phyloP scores from a whole-genome alignment of 352 stramenopile species.

The Phytophthora cajani region DNA sequence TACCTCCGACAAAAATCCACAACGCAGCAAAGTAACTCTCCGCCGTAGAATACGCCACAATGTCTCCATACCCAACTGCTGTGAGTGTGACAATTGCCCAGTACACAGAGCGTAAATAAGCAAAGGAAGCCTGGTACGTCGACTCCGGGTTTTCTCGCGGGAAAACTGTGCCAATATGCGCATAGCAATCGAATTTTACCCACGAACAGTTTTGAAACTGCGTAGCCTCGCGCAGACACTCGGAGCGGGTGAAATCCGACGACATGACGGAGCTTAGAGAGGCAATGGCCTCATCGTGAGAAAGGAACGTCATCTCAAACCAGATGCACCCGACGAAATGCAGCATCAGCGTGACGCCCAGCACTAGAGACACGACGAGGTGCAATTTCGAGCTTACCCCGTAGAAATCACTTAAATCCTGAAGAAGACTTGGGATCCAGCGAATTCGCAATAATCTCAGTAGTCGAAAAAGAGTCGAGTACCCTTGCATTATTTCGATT shows the following conservation, averaged over 20 bases:
- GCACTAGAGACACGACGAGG: constrained; percentile 43
- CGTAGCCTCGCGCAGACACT: constrained; percentile 46
- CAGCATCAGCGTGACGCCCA: constrained; percentile 59
- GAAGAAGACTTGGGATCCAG: constrained; percentile 41
- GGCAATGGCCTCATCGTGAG: neutral
- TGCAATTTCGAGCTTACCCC: constrained; percentile 61
- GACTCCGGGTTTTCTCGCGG: constrained; percentile 24
- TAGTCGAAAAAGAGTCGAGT: constrained; percentile 54
- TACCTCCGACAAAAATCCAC: constrained; percentile 65
- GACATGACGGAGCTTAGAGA: neutral
- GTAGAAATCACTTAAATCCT: constrained; percentile 60
- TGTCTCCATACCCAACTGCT: constrained; percentile 58
- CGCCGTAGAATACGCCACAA: constrained; percentile 42
- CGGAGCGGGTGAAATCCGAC: constrained; percentile 24
- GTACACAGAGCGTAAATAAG: constrained; percentile 69
- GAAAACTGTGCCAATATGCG: constrained; percentile 51
- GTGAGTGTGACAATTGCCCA: constrained; percentile 72
- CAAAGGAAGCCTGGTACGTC: constrained; percentile 54
- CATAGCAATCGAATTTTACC: constrained; percentile 66
- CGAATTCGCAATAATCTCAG: constrained; percentile 54
- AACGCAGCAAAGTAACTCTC: constrained; percentile 67
- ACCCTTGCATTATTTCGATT: constrained; percentile 23
- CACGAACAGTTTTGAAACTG: constrained; percentile 68
- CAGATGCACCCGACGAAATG: constrained; percentile 65
- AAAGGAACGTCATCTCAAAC: constrained; percentile 60